These are phyloP conservation scores for Quercus wislizeni DNA, from an alignment of 306 rosid species.

Conservation along the genomic window DNA sequence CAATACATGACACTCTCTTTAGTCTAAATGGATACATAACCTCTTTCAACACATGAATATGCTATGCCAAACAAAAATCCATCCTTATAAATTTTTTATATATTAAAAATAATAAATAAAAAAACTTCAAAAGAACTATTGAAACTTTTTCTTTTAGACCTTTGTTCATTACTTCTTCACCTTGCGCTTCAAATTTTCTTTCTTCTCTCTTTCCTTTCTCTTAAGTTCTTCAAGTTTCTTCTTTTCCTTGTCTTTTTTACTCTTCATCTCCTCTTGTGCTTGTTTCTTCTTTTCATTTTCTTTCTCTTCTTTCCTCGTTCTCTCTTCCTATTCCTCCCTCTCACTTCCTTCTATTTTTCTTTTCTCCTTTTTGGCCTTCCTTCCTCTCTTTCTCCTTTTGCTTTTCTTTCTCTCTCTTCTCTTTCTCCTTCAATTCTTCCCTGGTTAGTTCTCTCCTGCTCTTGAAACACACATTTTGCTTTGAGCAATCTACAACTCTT, in stretches of 20 bases:
- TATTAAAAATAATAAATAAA: background rate
- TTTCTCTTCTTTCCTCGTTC: constrained; percentile 8
- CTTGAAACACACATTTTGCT: constrained; percentile 53
- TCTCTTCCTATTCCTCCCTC: constrained; percentile 5
- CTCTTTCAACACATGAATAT: background rate
- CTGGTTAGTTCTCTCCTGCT: constrained; percentile 32
- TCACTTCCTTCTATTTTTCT: constrained; percentile 6
- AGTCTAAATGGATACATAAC: too few relatives aligned
- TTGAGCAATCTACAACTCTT: background rate
- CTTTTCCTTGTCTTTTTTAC: constrained; percentile 18
- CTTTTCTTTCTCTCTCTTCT: constrained; percentile 25
- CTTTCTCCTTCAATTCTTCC: constrained; percentile 47
- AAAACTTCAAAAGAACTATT: background rate
- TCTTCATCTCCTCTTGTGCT: constrained; percentile 11
- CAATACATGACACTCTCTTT: background rate
- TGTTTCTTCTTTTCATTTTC: constrained; percentile 1
- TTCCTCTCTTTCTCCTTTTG: constrained; percentile 9
- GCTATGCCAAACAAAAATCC: background rate
- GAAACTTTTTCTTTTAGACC: background rate
- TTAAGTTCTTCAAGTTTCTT: constrained; percentile 12
- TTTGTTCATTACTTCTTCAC: constrained; percentile 17
- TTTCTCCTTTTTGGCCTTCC: constrained; percentile 15
- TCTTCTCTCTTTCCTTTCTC: constrained; percentile 2
- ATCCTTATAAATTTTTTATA: background rate
- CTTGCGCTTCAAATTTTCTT: constrained; percentile 24